A percentile compares a stretch with the other conserved stretches of the same genome.
phyloP scores from a whole-genome alignment of 2,329 filamentous ascomycete genomes.

The Botryosphaeria agaves region DNA sequence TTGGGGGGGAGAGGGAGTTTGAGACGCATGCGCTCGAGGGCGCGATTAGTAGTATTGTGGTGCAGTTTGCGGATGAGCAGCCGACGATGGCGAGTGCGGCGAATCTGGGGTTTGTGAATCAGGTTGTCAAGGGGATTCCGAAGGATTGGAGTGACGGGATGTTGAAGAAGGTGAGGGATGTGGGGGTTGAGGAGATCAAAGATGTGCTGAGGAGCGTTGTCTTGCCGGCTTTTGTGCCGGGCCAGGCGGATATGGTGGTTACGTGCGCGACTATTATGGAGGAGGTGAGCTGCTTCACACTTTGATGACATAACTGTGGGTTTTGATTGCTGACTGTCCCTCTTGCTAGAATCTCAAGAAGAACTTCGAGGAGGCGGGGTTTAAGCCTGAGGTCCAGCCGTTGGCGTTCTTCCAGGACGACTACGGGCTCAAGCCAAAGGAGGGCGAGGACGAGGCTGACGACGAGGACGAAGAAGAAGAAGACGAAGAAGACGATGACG shows the following conservation, averaged over 20 bases:
- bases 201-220: conserved; percentile 57
- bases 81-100: conserved; percentile 71
- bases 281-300: conserved; percentile 44
- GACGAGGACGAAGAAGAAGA: conserved; percentile 42
- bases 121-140: conserved; percentile 60
- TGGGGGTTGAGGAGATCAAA: conserved; percentile 62
- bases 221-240: conserved; percentile 62
- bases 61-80: conserved; percentile 74
- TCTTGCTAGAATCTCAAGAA: conserved; percentile 49
- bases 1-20: conserved; percentile 51
- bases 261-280: conserved; percentile 76
- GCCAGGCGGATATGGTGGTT: conserved; percentile 68
- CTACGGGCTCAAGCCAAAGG: conserved; percentile 57
- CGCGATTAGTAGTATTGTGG: conserved; percentile 77
- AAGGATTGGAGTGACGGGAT: conserved; percentile 64
- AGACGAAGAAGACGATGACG: conserved; percentile 28
- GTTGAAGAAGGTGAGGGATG: conserved; percentile 57
- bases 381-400: conserved; percentile 56
- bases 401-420: conserved; percentile 75
- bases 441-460: conserved; percentile 40
- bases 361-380: conserved; percentile 58
- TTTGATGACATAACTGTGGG: neutral
- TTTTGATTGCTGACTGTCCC: neutral
- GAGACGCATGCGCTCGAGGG: conserved; percentile 75
- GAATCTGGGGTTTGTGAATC: conserved; percentile 63